phyloP scores from a whole-genome alignment of 1,284 basidiomycete genomes.

The Cutaneotrichosporon sp. region DNA sequence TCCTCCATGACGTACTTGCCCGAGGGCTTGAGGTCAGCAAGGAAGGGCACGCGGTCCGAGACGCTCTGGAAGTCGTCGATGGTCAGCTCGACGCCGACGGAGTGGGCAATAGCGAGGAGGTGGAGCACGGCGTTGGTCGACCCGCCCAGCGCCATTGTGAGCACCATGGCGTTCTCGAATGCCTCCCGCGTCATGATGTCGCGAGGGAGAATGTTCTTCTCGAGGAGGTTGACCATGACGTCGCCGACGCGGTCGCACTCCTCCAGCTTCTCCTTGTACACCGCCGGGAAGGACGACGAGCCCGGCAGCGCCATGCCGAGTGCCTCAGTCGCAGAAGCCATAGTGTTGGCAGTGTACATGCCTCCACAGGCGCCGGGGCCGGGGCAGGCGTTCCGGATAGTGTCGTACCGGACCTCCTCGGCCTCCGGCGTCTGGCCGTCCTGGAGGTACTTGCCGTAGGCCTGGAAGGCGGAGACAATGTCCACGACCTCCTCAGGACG shows the following conservation, averaged over 20 bases:
- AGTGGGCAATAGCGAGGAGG: slow-evolving; percentile 86
- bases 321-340: slow-evolving; percentile 87
- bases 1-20: slow-evolving; percentile 97
- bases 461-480: slow-evolving; percentile 90
- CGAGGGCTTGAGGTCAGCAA: slow-evolving; percentile 90
- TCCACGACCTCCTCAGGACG: slow-evolving; percentile 61
- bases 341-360: slow-evolving; percentile 90
- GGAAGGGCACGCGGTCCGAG: slow-evolving; percentile 83
- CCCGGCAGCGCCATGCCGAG: slow-evolving; percentile 94
- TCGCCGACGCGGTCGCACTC: slow-evolving; percentile 78
- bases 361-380: slow-evolving; percentile 95
- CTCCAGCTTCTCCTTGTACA: slow-evolving; percentile 67
- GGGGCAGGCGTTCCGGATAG: slow-evolving; percentile 85
- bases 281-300: slow-evolving; percentile 91
- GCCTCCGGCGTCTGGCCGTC: slow-evolving; percentile 79
- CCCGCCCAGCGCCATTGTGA: slow-evolving; percentile 90
- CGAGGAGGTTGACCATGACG: slow-evolving; percentile 77
- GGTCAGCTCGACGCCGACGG: slow-evolving; percentile 76
- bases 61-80: slow-evolving; percentile 93
- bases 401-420: slow-evolving; percentile 73
- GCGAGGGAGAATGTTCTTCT: slow-evolving; percentile 84
- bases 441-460: slow-evolving; percentile 87
- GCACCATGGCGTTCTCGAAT: slow-evolving; percentile 94
- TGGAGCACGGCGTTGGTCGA: slow-evolving; percentile 93
- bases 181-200: slow-evolving; percentile 95